Evolutionary conservation across 2,329 filamentous ascomycete genomes (phyloP), one percentile per base, ranked within the genome.

Genomic region (Cladophialophora yegresii): DNA sequence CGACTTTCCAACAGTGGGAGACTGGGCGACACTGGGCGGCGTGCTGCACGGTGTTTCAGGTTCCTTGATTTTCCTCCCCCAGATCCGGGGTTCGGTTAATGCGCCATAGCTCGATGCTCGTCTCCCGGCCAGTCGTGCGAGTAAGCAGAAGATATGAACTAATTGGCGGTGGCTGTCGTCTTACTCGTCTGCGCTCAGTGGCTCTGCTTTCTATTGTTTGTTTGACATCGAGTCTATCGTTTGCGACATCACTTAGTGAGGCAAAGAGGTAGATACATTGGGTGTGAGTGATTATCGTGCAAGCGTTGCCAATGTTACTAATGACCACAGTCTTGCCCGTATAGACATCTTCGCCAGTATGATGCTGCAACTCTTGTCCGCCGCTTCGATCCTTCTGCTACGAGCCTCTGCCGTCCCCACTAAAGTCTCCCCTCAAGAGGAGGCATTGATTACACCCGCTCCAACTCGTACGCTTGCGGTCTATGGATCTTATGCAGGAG

Each of bases 391-490:
- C 23, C 40, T 57, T 36, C 22, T 59, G n/a, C 23, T 58, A 54
- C 51, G 30, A 40, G 62, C 50, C 8, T 45, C 23, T 49, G 62
- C 64, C n/a, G 23, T 65, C 16, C 67, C 67, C 6, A 60, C 65
- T n/a, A 53, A 61, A 20, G 60, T 59, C n/a, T 36, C 54, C n/a
- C 60, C 23, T 2, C 55, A 69, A 40, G 66, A 64, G 45, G 58
- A 51, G 26, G 66, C 66, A 9, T 49, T 79, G 69, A 79, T 85
- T 57, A 85, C 83, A 9, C 75, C 81, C 28, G 79, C 69, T 43
- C 70, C 70, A 7, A 62, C 79, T 26, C 77, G 79, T 12, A 77
- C 78, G 49, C 67, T 77, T 55, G 72, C 77, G 59, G 73, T 78
- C 54, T 76, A 78, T 1, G 77, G 77, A 6, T 74, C 71, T 63